Conservation (phyloP, 306 rosid species). For the Erythrophleum fordii region DNA sequence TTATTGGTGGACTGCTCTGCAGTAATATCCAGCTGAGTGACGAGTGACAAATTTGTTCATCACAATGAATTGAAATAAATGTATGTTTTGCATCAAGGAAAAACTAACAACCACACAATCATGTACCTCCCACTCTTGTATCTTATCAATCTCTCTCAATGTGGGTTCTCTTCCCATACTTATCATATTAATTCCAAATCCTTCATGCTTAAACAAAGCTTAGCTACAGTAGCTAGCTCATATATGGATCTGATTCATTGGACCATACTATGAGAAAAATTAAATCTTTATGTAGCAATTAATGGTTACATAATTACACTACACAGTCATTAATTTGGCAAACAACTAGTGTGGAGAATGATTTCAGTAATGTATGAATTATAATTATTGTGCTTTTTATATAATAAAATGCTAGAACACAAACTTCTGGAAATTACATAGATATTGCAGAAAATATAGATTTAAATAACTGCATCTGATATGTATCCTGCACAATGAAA, state of each 20-base stretch:
- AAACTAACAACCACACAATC: not conserved
- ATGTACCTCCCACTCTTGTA: not conserved
- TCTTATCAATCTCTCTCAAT: constrained; percentile 6
- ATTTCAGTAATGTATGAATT: not conserved
- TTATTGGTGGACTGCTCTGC: constrained; percentile 13
- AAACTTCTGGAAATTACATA: not conserved
- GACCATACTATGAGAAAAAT: not conserved
- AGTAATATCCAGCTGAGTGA: constrained; percentile 21
- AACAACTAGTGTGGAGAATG: not conserved
- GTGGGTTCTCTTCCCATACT: not conserved
- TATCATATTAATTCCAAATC: not conserved
- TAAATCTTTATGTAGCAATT: not conserved
- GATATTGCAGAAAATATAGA: constrained; percentile 8
- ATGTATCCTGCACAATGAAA: constrained; percentile 3
- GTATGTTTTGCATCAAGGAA: constrained; percentile 8
- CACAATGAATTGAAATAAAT: constrained; percentile 23
- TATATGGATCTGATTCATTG: not conserved
- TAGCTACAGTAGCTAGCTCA: not conserved
- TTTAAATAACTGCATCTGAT: not conserved
- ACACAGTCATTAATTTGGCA: not conserved
- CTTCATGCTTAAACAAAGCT: not conserved
- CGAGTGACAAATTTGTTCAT: not conserved
- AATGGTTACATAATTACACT: not conserved
- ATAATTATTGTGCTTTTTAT: not conserved
- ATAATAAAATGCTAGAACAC: not conserved